Evolutionary conservation across 768 basidiomycete species (phyloP).

Genomic region (Naganishia randhawae): DNA sequence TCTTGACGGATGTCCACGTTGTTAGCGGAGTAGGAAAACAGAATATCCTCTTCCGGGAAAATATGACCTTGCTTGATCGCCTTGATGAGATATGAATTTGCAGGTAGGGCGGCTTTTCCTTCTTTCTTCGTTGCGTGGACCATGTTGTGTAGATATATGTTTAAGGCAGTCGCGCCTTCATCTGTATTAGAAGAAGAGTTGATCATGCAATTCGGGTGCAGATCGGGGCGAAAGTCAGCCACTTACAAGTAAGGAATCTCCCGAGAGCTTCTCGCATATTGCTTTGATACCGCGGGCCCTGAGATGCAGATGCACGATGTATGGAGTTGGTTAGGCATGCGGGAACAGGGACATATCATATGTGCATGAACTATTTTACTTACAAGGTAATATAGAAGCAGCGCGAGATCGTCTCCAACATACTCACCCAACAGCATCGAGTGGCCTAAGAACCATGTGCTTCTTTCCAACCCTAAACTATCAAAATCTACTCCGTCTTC

Average conservation of each 20-base stretch:
- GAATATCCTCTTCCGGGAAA: slow-evolving; percentile 43
- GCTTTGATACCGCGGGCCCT: slow-evolving; percentile 48
- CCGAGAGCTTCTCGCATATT: slow-evolving; percentile 47
- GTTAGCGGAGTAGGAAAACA: slow-evolving; percentile 35
- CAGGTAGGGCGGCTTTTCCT: slow-evolving; percentile 36
- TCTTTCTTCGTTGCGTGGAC: slow-evolving; percentile 43
- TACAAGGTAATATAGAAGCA: slow-evolving; percentile 47
- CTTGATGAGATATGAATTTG: slow-evolving; percentile 44
- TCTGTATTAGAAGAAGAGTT: slow-evolving; percentile 30
- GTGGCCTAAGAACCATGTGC: slow-evolving; percentile 46
- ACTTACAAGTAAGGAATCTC: slow-evolving; percentile 49
- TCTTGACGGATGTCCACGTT: background rate
- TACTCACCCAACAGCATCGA: slow-evolving; percentile 42
- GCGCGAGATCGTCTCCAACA: slow-evolving; percentile 44
- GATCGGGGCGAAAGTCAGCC: background rate
- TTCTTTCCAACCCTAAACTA: slow-evolving; percentile 35
- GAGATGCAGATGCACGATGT: background rate
- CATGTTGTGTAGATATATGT: slow-evolving; percentile 44
- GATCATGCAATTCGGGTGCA: background rate
- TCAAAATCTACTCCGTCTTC: slow-evolving; percentile 25
- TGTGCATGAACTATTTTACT: slow-evolving; percentile 25
- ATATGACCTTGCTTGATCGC: slow-evolving; percentile 43
- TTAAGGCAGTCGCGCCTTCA: slow-evolving; percentile 47
- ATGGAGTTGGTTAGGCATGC: background rate
- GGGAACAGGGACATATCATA: background rate